Percentiles rank a stretch among this genome's conserved stretches.
Evolutionary conservation across 768 basidiomycete genomes (phyloP).

Genomic region (Tulasnella calospora): DNA sequence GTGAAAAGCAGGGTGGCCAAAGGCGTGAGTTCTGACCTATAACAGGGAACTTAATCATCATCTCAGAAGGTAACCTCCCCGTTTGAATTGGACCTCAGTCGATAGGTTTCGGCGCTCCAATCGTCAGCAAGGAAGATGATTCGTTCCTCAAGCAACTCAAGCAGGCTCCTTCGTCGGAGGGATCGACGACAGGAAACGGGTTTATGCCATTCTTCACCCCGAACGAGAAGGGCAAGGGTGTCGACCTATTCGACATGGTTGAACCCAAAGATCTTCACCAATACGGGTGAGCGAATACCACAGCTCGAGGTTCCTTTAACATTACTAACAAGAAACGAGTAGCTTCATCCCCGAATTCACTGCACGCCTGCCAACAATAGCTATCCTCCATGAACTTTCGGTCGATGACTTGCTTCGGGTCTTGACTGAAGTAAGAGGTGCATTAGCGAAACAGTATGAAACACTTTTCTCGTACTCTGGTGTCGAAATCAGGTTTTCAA

Average conservation of each 20-base stretch:
- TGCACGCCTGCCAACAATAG: conserved; percentile 87
- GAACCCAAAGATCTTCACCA: conserved; percentile 78
- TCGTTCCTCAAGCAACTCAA: conserved; percentile 12
- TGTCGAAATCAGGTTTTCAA: conserved; percentile 82
- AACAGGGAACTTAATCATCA: neutral
- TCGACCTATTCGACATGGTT: conserved; percentile 58
- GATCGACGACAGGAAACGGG: conserved; percentile 28
- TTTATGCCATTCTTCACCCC: conserved; percentile 72
- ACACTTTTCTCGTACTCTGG: conserved; percentile 79
- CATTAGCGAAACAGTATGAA: conserved; percentile 83
- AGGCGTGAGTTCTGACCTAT: conserved; percentile 55
- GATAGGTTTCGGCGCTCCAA: conserved; percentile 73
- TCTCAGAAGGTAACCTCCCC: conserved; percentile 13
- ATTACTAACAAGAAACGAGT: conserved; percentile 17
- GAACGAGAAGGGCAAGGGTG: conserved; percentile 49
- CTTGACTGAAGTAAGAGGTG: conserved; percentile 86
- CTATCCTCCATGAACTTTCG: conserved; percentile 74
- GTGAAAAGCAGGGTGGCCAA: conserved; percentile 76
- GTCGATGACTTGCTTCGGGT: conserved; percentile 81
- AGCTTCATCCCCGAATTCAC: conserved; percentile 95
- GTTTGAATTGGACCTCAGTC: conserved; percentile 48
- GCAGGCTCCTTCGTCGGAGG: neutral
- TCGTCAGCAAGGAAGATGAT: conserved; percentile 34
- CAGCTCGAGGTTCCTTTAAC: neutral
- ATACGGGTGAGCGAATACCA: conserved; percentile 55